These are phyloP conservation scores for Botryotinia convoluta DNA, from an alignment of 2,329 filamentous ascomycete genomes.

Conservation along the genomic window DNA sequence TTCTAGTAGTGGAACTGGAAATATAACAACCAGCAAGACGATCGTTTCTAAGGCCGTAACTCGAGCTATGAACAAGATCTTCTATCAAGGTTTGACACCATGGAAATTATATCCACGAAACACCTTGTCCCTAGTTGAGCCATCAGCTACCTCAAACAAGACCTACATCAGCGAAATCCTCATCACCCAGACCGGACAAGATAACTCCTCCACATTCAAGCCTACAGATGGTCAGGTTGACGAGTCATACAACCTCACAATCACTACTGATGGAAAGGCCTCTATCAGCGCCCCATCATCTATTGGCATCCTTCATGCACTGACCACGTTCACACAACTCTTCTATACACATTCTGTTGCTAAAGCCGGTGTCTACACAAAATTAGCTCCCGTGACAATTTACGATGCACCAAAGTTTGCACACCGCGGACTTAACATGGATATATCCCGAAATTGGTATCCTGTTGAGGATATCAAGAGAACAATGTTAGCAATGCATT, in stretches of 20 bases:
- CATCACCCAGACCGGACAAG: constrained; percentile 58
- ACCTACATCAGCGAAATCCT: constrained; percentile 56
- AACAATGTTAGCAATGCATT: constrained; percentile 72
- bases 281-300: constrained; percentile 64
- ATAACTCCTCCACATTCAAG: constrained; percentile 55
- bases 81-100: constrained; percentile 67
- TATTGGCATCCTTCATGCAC: constrained; percentile 66
- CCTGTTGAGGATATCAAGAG: constrained; percentile 58
- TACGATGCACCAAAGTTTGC: constrained; percentile 70
- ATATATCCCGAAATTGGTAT: constrained; percentile 67
- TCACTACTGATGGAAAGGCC: constrained; percentile 57
- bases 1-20: constrained; percentile 16
- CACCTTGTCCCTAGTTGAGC: constrained; percentile 59
- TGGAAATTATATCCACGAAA: constrained; percentile 73
- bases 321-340: constrained; percentile 76
- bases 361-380: constrained; percentile 62
- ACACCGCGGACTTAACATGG: constrained; percentile 77
- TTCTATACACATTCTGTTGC: constrained; percentile 67
- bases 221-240: constrained; percentile 63
- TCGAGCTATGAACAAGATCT: constrained; percentile 62
- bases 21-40: constrained; percentile 43
- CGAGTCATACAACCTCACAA: constrained; percentile 69
- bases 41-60: constrained; percentile 56
- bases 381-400: constrained; percentile 67
- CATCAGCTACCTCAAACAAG: constrained; percentile 45